Conservation (phyloP, 2,329 filamentous ascomycete genomes). For the Venturia effusa region DNA sequence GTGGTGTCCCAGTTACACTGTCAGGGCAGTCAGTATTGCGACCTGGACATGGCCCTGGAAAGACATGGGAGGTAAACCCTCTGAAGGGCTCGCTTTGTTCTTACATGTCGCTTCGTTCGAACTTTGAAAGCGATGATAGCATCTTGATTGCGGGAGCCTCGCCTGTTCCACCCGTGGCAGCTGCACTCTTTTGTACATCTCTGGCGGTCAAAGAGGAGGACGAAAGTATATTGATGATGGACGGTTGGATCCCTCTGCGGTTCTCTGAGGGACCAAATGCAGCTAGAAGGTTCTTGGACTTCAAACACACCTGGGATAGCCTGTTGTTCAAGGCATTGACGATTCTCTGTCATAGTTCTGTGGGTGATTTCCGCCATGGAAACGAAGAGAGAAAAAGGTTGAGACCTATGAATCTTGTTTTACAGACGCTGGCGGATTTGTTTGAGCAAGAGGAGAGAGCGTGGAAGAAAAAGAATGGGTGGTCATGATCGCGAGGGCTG, state of each 20-base stretch:
- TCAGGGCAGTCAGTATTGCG: conserved; percentile 7
- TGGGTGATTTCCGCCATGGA: not conserved
- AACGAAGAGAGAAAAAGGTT: not conserved
- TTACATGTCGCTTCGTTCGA: conserved; percentile 12
- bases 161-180: conserved; percentile 18
- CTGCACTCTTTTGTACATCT: conserved; percentile 21
- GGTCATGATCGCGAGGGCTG: not conserved
- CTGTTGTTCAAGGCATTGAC: not conserved
- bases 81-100: conserved; percentile 12
- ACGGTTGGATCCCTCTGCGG: conserved; percentile 7
- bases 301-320: conserved; percentile 7
- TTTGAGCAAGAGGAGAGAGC: conserved; percentile 6
- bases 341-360: not conserved
- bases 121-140: conserved; percentile 5
- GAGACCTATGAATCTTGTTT: not conserved
- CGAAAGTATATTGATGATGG: conserved; percentile 2
- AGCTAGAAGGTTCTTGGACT: not conserved
- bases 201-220: conserved; percentile 4
- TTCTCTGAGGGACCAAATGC: not conserved
- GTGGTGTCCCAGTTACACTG: conserved; percentile 12
- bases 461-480: not conserved
- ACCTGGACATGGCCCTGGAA: conserved; percentile 12
- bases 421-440: conserved; percentile 5
- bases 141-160: conserved; percentile 19
- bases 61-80: not conserved